Base-by-base conservation (phyloP, 2,329 filamentous ascomycete species). In the Stachybotrys echinatus region DNA sequence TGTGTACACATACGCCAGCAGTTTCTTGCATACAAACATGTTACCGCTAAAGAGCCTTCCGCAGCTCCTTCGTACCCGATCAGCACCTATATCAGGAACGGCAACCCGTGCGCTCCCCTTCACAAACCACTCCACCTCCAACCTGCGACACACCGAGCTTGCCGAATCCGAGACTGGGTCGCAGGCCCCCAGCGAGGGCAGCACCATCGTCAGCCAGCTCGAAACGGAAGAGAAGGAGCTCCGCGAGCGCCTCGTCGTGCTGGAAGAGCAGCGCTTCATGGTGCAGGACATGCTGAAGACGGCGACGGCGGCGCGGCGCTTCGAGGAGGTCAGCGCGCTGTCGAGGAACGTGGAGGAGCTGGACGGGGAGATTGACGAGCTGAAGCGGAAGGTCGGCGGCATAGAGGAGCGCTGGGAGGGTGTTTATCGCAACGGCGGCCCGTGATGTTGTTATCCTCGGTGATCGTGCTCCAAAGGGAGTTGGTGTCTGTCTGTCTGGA, bases 211-310 rank as follows among this genome's bases (percentile, higher is more conserved):
- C 1, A 80, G 76, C 50, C 72, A 75, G 31, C 69, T 95, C 5
- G 91, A 95, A 66, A 81, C 80, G 0, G 90, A 96, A 63, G 91
- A 96, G 66, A 92, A 89, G 64, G 82, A 89, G 19, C 72, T 95
- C 2, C 81, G 87, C 17, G 91, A 96, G 61, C 76, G 84, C 4
- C 72, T 96, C 12, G 87, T 94, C 23, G 85, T 96, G 6, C 76
- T 96, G 1, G 90, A 96, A 65, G 92, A 96, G 69, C 92, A 96
- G 66, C 87, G 85, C 55, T 95, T 95, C 68, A 83, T 96, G 69
- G 90, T 96, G 0, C 83, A 85, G 37, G 84, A 89, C 58, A 95
- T 95, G 90, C 82, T 95, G 42, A 81, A 81, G 7, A 82, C 85
- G 52, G 89, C 91, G 1, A 86, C 85, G 45, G 85, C 84, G 40